Evolutionary conservation across 2,329 filamentous ascomycete species (phyloP).

Genomic region (Epichloe coenophiala): DNA sequence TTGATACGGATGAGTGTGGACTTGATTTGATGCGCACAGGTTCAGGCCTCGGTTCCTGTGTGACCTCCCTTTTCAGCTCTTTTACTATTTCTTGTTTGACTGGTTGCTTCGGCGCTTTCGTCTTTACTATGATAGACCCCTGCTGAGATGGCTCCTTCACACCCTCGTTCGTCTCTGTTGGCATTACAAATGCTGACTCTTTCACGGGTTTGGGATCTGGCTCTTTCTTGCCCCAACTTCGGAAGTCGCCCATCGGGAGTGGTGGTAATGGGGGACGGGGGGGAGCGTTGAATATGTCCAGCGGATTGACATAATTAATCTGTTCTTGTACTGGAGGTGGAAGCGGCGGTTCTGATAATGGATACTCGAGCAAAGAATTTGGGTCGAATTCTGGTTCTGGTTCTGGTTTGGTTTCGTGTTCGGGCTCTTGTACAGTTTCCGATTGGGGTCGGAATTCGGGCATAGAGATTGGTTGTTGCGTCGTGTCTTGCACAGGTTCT

Average conservation of each 20-base stretch:
- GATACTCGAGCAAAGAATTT: not conserved
- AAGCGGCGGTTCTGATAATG: not conserved
- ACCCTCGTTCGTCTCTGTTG: not conserved
- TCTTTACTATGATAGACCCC: slow-evolving; percentile 5
- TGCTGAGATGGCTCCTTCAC: slow-evolving; percentile 7
- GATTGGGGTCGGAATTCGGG: not conserved
- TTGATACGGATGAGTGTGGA: slow-evolving; percentile 25
- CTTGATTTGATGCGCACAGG: slow-evolving; percentile 19
- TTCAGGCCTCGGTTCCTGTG: slow-evolving; percentile 7
- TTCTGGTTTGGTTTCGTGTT: not conserved
- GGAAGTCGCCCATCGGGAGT: slow-evolving; percentile 11
- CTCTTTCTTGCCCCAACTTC: slow-evolving; percentile 7
- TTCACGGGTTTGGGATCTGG: slow-evolving; percentile 2
- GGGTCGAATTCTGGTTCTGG: not conserved
- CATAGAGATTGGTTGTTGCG: not conserved
- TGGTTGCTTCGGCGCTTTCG: slow-evolving; percentile 5
- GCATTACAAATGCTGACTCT: slow-evolving; percentile 5
- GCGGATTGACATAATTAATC: slow-evolving; percentile 24
- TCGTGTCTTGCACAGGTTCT: slow-evolving; percentile 3
- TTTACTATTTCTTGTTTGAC: slow-evolving; percentile 5
- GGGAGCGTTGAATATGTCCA: slow-evolving; percentile 23
- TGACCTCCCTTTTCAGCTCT: slow-evolving; percentile 4
- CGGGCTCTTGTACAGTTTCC: not conserved
- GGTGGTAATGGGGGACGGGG: slow-evolving; percentile 14
- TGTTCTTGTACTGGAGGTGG: slow-evolving; percentile 6